Base-by-base conservation (phyloP, 345 rosid species). In the Eucalyptus regnans region DNA sequence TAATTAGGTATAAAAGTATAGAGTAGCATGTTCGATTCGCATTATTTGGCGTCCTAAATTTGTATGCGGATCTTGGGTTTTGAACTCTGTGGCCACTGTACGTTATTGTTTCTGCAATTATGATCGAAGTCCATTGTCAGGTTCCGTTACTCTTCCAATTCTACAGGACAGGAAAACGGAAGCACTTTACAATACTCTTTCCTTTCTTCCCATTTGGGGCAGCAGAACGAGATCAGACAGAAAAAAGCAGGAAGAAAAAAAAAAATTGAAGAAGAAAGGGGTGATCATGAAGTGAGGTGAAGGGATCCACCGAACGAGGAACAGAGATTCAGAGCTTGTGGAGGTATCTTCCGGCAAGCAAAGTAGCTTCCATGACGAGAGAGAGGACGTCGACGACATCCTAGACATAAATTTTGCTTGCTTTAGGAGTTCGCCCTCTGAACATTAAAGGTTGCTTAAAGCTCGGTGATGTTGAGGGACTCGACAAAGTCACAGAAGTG, bases 281-380 rank as follows among this genome's bases (percentile, higher is more conserved):
- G 41, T 37, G 41, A 41, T 41, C 43, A 41, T 41, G 43, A 41
- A 41, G 43, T 41, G 50, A 48, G 50, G 41, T 49, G 50, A 49
- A 49, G 50, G 13, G 50, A 49, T 49, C 50, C 15, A 49, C 15
- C 12, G 50, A 49, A 49, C 50, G 50, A 49, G 50, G 50, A 49
- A 37, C 50, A 49, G 50, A 49, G 50, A 49, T 41, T 41, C 43
- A 5, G 5, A 5, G 43, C 5, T 41, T 41, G 43, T 41, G 43
- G 43, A 41, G 43, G 43, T 41, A 41, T 41, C 43, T 5, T 41
- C 50, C 50, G 64, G 99, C 99, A 88, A 97, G 90, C 93, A 97
- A 90, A 89, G 99, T 99, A 22, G 99, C 99, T 46, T 96, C 93
- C 95, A 97, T 96, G 86, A 95, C 97, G 2, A 93, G 37, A 37